These are phyloP conservation scores for Plasmopara muralis DNA, from an alignment of 352 stramenopile species.

Conservation along the genomic window DNA sequence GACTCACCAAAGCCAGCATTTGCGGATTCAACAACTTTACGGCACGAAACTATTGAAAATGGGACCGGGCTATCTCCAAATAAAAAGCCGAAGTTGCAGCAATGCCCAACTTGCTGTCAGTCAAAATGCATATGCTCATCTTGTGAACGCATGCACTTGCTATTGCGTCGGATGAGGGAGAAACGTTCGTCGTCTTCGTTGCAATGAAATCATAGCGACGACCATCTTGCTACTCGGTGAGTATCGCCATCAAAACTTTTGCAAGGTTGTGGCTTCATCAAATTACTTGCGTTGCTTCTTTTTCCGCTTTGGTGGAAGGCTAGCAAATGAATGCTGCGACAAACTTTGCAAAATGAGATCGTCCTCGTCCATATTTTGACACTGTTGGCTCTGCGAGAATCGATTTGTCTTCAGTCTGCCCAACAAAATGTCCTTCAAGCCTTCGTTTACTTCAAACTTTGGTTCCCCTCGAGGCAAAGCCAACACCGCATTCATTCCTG, in stretches of 20 bases:
- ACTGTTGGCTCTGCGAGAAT: slow-evolving; percentile 45
- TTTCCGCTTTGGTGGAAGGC: slow-evolving; percentile 30
- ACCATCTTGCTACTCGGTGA: slow-evolving; percentile 7
- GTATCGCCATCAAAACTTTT: slow-evolving; percentile 7
- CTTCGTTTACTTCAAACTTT: slow-evolving; percentile 21
- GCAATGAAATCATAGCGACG: slow-evolving; percentile 8
- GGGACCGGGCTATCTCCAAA: slow-evolving; percentile 19
- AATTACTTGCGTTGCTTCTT: slow-evolving; percentile 12
- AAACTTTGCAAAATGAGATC: slow-evolving; percentile 72
- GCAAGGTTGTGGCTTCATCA: slow-evolving; percentile 1
- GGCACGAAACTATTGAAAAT: neutral
- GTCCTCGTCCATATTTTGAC: slow-evolving; percentile 41
- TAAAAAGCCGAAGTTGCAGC: slow-evolving; percentile 43
- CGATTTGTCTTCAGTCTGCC: slow-evolving; percentile 31
- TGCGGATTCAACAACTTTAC: neutral
- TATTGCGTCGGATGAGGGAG: slow-evolving; percentile 34
- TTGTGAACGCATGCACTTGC: slow-evolving; percentile 32
- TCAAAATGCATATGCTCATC: slow-evolving; percentile 33
- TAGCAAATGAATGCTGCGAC: slow-evolving; percentile 49
- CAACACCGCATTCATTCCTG: slow-evolving; percentile 39
- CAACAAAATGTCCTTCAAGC: slow-evolving; percentile 47
- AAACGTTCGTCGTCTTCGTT: slow-evolving; percentile 29
- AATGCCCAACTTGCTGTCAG: slow-evolving; percentile 27
- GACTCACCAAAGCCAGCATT: neutral
- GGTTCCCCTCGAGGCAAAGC: slow-evolving; percentile 35